phyloP scores from a whole-genome alignment of 2,329 filamentous ascomycete species.

The Alternaria solani region DNA sequence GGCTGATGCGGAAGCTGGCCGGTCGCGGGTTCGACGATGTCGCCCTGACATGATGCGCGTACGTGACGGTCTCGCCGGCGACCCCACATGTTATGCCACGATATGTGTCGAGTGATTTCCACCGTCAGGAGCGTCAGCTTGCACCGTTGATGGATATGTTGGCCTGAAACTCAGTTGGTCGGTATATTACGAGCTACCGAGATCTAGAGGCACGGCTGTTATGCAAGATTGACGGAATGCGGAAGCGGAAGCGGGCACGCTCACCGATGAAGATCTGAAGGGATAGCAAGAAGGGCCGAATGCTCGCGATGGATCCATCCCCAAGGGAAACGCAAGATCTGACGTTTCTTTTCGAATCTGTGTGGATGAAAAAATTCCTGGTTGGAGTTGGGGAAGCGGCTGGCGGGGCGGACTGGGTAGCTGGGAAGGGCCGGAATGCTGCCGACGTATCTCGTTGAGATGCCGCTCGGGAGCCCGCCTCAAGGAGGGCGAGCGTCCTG shows the following conservation, averaged over 20 bases:
- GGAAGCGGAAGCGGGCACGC: constrained; percentile 20
- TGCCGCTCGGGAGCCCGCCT: constrained; percentile 4
- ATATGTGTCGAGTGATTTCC: constrained; percentile 12
- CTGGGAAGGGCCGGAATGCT: constrained; percentile 2
- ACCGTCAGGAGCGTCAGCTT: not conserved
- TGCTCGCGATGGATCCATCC: constrained; percentile 6
- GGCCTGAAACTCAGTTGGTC: constrained; percentile 15
- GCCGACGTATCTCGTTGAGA: constrained; percentile 10
- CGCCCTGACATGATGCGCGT: not conserved
- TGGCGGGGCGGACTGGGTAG: constrained; percentile 2
- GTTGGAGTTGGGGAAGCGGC: constrained; percentile 16
- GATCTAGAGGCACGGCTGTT: constrained; percentile 17
- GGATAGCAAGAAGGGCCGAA: constrained; percentile 9
- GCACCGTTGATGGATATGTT: constrained; percentile 3
- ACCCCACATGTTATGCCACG: constrained; percentile 9
- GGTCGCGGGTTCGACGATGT: not conserved
- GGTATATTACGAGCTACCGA: constrained; percentile 13
- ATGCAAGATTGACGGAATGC: constrained; percentile 19
- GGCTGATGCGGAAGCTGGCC: not conserved
- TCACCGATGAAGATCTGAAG: constrained; percentile 17
- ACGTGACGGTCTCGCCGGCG: not conserved
- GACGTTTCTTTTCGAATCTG: constrained; percentile 15
- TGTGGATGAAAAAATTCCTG: constrained; percentile 5
- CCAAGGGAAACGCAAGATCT: constrained; percentile 12
- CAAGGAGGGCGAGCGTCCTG: constrained; percentile 2